Base-by-base conservation (phyloP, 2,329 filamentous ascomycete genomes). In the Diaporthe aspalathi region DNA sequence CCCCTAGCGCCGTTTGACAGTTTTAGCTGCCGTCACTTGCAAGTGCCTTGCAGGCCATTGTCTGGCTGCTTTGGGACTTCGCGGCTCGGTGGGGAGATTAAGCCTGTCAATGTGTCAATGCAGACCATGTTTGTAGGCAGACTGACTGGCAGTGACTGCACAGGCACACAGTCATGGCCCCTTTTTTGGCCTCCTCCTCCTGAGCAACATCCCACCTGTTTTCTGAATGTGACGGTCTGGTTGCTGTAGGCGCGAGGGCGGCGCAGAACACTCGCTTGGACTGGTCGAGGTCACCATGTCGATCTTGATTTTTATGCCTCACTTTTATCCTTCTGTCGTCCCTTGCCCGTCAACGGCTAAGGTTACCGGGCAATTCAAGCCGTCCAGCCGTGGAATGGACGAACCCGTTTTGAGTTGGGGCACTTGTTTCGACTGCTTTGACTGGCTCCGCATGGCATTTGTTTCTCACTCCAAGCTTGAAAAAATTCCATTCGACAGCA, bases 1-100 rank as follows among this genome's bases (percentile, higher is more conserved):
- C 6, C 1, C 20, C 29, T 68, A 68, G 66, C 66, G 66, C 53
- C 22, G 53, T 68, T 68, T 68, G 66, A 68, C 66, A 60, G 53
- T 68, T 68, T 68, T 60, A 68, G 66, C 16, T 60, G 43, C 66
- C 66, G 66, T 68, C 43, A 53, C 32, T 35, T 35, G 35, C 5
- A 12, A 7, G 6, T 32, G 32, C 35, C 66, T 50, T 68, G 52
- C 66, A 68, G 66, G 14, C 40, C 40, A 22, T 50, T 68, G 52
- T 68, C 20, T 68, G 66, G 66, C 52, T 57, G 14, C 27, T 16
- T 50, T 57, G 17, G 27, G 5, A 40, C 40, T 29, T 47, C 38
- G 35, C 65, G n/a, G 66, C 43, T 49, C 43, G 24, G 40, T 49
- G 43, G 43, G 57, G 57, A 63, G 57, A 63, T 63, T 49, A 29